Conservation (phyloP, 2,329 filamentous ascomycete species). For the Arthroderma sp. region DNA sequence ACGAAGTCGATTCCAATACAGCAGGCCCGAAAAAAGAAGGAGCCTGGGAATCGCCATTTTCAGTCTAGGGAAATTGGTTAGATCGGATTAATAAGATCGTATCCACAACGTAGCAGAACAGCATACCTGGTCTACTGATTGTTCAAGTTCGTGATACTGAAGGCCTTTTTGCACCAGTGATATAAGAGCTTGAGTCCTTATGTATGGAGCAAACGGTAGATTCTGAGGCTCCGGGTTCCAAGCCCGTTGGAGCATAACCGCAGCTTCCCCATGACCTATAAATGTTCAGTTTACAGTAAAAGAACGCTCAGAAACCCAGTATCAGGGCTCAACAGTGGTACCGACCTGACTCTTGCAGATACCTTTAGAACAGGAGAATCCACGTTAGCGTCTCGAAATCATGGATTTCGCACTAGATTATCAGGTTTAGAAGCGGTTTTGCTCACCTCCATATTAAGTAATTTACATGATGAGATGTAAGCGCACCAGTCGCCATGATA, state of each 20-base stretch:
- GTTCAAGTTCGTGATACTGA: conserved; percentile 38
- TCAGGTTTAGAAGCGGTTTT: too few relatives aligned
- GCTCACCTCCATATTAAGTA: conserved; percentile 55
- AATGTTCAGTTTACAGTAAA: not conserved
- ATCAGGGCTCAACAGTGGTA: conserved; percentile 10
- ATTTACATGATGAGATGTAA: conserved; percentile 49
- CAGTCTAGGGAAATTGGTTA: conserved; percentile 20
- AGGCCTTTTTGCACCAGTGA: conserved; percentile 52
- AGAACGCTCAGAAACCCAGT: not conserved
- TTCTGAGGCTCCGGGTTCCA: conserved; percentile 50
- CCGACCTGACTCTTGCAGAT: conserved; percentile 44
- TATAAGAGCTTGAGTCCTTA: conserved; percentile 47
- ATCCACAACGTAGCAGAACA: conserved; percentile 2
- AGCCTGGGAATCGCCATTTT: conserved; percentile 22
- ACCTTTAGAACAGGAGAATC: conserved; percentile 22
- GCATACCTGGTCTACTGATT: conserved; percentile 36
- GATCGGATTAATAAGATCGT: not conserved
- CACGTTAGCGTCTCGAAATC: too few relatives aligned
- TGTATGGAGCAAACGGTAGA: conserved; percentile 47
- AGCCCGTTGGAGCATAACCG: conserved; percentile 46
- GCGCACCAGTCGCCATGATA: conserved; percentile 30
- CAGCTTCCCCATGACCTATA: conserved; percentile 45
- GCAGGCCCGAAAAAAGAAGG: conserved; percentile 36
- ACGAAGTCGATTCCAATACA: conserved; percentile 20
- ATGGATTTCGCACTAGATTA: too few relatives aligned